Evolutionary conservation across 148 eudicot genomes (phyloP), one percentile per base, ranked within the genome.

Genomic region (Talinum fruticosum): DNA sequence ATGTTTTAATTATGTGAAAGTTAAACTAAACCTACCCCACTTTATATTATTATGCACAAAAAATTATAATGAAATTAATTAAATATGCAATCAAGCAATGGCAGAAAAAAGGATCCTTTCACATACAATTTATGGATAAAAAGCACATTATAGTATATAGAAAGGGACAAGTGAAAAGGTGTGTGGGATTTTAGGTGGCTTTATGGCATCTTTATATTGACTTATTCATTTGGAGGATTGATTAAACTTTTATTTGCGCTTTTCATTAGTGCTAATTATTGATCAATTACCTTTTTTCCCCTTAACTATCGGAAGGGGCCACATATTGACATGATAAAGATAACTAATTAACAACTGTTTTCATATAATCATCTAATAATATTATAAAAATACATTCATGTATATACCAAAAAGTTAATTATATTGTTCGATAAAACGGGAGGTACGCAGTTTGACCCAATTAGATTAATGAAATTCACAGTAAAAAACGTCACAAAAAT

Each of bases 221-320:
- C 77, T 79, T 47, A 47, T 77, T 69, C 45, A 53, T 77, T 36
- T 68, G 19, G 26, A 68, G n/a, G 34, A 76, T 51, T 51, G 73
- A 49, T 49, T 5, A 16, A 19, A 51, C 66, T 8, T 10, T 41
- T 67, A 67, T 67, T 41, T 78, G 69, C 38, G 44, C 59, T 71
- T 74, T 78, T 62, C 53, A 61, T 29, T 71, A 37, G 5, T 29
- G 33, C 61, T 71, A 65, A 66, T 15, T 18, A 51, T 18, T 73
- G 51, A 78, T 79, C 64, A 71, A 65, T 34, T 51, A 32, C 37
- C 35, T 44, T 71, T 45, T 8, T 12, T 62, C 4, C 4, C 76
- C 49, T 73, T 53, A 79, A 79, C 82, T 24, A 73, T 73, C 72
- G 36, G 19, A 75, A 7, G 66, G 76, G 72, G 72, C 75, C 76